phyloP scores from a whole-genome alignment of 108 stramenopile species.

The Parietichytrium sp. region DNA sequence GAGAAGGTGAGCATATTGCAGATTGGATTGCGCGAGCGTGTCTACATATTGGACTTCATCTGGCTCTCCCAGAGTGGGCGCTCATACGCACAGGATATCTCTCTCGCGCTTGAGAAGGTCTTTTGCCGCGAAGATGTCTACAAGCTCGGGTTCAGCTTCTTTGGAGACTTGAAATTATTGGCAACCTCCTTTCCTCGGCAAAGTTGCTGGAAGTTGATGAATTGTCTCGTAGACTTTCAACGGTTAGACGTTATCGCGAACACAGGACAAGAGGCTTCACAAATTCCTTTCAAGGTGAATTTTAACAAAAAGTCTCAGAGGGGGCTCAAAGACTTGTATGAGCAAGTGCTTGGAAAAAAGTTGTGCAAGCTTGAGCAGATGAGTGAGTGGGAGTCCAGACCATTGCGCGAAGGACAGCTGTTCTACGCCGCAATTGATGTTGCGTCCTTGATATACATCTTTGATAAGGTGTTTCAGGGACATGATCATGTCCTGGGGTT shows the following conservation, averaged over 20 bases:
- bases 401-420: background rate
- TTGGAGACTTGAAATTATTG: background rate
- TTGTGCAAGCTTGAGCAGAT: constrained; percentile 23
- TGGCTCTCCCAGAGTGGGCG: background rate
- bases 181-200: background rate
- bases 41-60: background rate
- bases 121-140: background rate
- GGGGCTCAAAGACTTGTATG: background rate
- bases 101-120: background rate
- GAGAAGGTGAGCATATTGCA: background rate
- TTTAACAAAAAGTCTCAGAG: background rate
- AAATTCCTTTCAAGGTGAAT: background rate
- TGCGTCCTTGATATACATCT: background rate
- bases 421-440: constrained; percentile 24
- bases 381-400: constrained; percentile 13
- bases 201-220: background rate
- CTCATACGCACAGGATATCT: background rate
- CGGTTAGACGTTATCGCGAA: background rate
- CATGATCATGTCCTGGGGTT: no score
- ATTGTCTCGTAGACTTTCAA: background rate
- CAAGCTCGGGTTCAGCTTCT: background rate
- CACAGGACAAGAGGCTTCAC: background rate
- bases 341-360: constrained; percentile 1
- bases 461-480: background rate
- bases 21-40: background rate